Evolutionary conservation across 2,329 filamentous ascomycete species (phyloP), one percentile per base, ranked within the genome.

Genomic region (Aspergillus piperis): DNA sequence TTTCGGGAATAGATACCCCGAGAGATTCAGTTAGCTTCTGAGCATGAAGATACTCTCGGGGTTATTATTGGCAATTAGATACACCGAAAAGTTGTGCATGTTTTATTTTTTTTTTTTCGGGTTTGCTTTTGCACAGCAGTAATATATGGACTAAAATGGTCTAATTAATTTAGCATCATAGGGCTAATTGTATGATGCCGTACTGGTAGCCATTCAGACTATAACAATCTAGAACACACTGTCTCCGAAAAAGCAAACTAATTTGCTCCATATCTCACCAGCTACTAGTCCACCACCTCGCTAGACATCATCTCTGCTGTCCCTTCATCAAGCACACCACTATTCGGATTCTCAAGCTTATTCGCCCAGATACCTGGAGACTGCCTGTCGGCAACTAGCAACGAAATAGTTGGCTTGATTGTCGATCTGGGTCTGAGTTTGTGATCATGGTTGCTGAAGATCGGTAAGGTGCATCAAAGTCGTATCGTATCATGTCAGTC

Each of bases 381-480:
- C 21, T 11, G 5, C 3, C 19, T 10, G 23, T 47, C 10, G 23
- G 42, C 3, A 11, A 47, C 6, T 4, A 47, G 10, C 13, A 47
- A 25, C 11, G 42, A 47, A 15, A 47, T 19, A 3, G 21, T 6
- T 8, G 19, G 3, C 11, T 23, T 21, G 13, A 47, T 47, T 3
- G 6, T 23, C 25, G 42, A 21, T 1, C 19, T 2, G 13, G 21
- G 10, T 13, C n/a, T 6, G 1, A 19, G 42, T 8, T 50, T 17
- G 62, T 41, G 1, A 64, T 19, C n/a, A 62, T 60, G 36, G 50
- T 52, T 8, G 60, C 57, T 15, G 44, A 60, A 11, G 58, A 8
- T 21, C 60, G 60, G 49, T 62, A 62, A 2, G 62, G 62, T 6
- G 54, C 42, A 8, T 59, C 52, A 30, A 48, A 47, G 10, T 64